phyloP scores from a whole-genome alignment of 1,284 basidiomycete species.

The Malassezia japonica region DNA sequence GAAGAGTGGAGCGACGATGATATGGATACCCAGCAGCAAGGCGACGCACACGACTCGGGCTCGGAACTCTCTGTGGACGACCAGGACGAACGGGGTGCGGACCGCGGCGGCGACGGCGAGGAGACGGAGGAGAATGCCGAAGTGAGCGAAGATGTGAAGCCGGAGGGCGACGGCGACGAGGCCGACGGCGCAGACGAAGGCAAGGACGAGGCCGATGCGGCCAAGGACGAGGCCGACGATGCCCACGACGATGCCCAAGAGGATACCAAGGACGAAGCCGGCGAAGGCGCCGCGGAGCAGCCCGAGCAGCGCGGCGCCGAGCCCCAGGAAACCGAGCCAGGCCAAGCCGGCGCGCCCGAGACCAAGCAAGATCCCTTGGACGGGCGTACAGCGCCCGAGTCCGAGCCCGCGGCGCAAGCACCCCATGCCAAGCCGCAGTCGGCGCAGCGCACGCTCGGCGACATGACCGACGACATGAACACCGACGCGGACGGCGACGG shows the following conservation, averaged over 20 bases:
- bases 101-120: too few species aligned
- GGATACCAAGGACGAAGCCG: slow-evolving; percentile 41
- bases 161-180: not conserved
- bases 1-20: slow-evolving; percentile 23
- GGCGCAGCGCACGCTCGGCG: not conserved
- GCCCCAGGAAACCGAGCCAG: slow-evolving; percentile 6
- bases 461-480: slow-evolving; percentile 25
- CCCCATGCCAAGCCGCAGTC: not conserved
- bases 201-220: slow-evolving; percentile 23
- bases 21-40: too few species aligned
- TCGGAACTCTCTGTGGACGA: too few species aligned
- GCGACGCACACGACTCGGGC: too few species aligned
- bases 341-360: not conserved
- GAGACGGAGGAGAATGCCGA: too few species aligned
- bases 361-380: too few species aligned
- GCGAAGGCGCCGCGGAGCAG: not conserved
- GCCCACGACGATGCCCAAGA: slow-evolving; percentile 39
- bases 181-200: slow-evolving; percentile 1
- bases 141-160: too few species aligned
- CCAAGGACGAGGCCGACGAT: slow-evolving; percentile 21
- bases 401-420: too few species aligned
- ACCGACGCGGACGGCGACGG: slow-evolving; percentile 13
- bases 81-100: too few species aligned
- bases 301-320: not conserved
- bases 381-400: too few species aligned